phyloP scores from a whole-genome alignment of 768 basidiomycete genomes.

The Tylopilus cervinicoccineus region DNA sequence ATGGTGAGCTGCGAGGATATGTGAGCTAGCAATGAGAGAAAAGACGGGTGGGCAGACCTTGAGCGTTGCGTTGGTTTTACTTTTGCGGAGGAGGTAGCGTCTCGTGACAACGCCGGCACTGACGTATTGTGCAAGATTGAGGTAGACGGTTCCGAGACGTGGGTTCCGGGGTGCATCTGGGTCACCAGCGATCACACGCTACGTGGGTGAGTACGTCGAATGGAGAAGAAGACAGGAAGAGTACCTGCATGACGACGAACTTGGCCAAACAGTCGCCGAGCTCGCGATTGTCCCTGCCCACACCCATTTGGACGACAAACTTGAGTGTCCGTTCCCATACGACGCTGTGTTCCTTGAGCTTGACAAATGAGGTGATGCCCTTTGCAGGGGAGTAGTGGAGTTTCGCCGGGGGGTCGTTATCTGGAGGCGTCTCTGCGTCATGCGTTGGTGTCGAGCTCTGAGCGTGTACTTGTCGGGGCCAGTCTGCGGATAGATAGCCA shows the following conservation, averaged over 20 bases:
- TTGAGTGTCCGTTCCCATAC: slow-evolving; percentile 57
- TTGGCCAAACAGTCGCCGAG: slow-evolving; percentile 59
- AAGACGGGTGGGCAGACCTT: slow-evolving; percentile 40
- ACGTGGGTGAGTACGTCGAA: slow-evolving; percentile 10
- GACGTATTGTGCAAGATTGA: slow-evolving; percentile 76
- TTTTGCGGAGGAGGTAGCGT: slow-evolving; percentile 63
- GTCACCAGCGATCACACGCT: slow-evolving; percentile 58
- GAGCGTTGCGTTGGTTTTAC: slow-evolving; percentile 76
- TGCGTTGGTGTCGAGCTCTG: not conserved
- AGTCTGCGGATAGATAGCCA: slow-evolving; percentile 26
- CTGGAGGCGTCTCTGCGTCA: not conserved
- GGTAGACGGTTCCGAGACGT: slow-evolving; percentile 58
- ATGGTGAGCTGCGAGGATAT: slow-evolving; percentile 48
- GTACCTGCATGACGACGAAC: slow-evolving; percentile 57
- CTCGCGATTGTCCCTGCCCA: slow-evolving; percentile 47
- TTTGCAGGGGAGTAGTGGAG: slow-evolving; percentile 38
- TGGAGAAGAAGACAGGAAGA: not conserved
- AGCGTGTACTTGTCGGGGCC: slow-evolving; percentile 15
- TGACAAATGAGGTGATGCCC: slow-evolving; percentile 57
- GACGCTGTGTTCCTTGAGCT: slow-evolving; percentile 62
- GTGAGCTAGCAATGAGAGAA: not conserved
- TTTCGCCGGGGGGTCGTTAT: not conserved
- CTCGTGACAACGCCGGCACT: slow-evolving; percentile 54
- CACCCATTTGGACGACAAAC: slow-evolving; percentile 55
- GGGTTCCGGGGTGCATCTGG: slow-evolving; percentile 53